phyloP scores from a whole-genome alignment of 768 basidiomycete species.

The Boletus bicolor region DNA sequence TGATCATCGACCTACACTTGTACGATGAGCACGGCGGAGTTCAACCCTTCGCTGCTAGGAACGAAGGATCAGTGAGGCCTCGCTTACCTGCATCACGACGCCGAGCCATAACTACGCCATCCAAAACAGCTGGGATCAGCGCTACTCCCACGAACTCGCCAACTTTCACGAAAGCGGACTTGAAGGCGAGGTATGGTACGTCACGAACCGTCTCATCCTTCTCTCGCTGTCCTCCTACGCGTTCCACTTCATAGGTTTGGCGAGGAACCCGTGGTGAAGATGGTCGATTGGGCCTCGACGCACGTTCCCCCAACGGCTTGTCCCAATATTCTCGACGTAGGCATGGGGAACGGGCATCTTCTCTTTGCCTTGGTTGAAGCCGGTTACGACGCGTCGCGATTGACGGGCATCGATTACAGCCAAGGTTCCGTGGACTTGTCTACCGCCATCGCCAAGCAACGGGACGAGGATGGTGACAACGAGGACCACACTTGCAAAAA shows the following conservation, averaged over 20 bases:
- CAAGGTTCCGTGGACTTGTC: constrained; percentile 66
- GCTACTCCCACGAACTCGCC: constrained; percentile 65
- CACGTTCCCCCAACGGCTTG: constrained; percentile 47
- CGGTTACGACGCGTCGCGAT: constrained; percentile 50
- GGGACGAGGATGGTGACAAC: constrained; percentile 17
- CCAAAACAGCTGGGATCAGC: constrained; percentile 65
- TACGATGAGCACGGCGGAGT: constrained; percentile 40
- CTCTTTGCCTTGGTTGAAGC: constrained; percentile 68
- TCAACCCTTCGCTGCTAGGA: constrained; percentile 72
- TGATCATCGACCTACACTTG: background rate
- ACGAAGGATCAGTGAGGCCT: constrained; percentile 70
- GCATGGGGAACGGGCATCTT: constrained; percentile 76
- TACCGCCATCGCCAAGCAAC: constrained; percentile 48
- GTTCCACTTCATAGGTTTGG: constrained; percentile 62
- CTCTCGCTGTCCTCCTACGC: background rate
- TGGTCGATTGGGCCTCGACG: constrained; percentile 68
- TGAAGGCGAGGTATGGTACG: constrained; percentile 83
- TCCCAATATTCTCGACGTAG: constrained; percentile 69
- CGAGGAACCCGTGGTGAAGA: constrained; percentile 67
- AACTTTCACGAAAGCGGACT: constrained; percentile 79
- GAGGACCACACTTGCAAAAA: background rate
- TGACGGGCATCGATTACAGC: constrained; percentile 78
- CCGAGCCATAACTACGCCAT: background rate
- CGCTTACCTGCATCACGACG: background rate
- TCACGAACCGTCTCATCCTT: background rate